A percentile compares a stretch with the other conserved stretches of the same genome.
Conservation (phyloP, 73 alveolate genomes). For the Effrenium voratum region DNA sequence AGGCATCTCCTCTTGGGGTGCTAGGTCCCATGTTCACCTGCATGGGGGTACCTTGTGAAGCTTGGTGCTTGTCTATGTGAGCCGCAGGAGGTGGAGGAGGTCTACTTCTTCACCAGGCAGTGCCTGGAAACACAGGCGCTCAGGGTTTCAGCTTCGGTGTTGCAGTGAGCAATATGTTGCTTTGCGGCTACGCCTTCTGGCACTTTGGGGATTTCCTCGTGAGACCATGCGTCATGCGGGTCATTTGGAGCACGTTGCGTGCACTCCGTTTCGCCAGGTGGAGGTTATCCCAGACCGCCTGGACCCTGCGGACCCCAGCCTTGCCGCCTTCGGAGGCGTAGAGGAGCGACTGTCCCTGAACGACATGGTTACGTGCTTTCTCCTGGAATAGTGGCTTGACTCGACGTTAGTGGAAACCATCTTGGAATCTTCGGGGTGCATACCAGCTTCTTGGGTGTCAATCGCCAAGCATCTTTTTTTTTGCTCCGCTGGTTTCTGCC, state of each 20-base stretch:
- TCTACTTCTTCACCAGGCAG: conserved; percentile 58
- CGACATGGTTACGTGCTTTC: too few relatives aligned
- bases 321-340: conserved; percentile 43
- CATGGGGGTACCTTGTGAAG: not conserved
- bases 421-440: not conserved
- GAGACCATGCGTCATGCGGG: not conserved
- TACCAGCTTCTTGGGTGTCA: not conserved
- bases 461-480: not conserved
- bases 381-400: too few relatives aligned
- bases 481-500: not conserved
- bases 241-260: not conserved
- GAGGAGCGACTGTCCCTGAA: too few relatives aligned
- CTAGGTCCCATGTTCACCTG: not conserved
- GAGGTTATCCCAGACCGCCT: conserved; percentile 68
- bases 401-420: not conserved
- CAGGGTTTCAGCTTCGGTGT: not conserved
- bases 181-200: not conserved
- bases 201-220: not conserved
- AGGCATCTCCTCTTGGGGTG: not conserved
- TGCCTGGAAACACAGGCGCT: conserved; percentile 80
- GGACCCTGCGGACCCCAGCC: conserved; percentile 51
- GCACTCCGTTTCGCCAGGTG: conserved; percentile 3
- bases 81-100: conserved; percentile 32
- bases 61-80: not conserved
- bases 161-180: not conserved